Base-by-base conservation (phyloP, 2,329 filamentous ascomycete species). In the Penicillium paneum region DNA sequence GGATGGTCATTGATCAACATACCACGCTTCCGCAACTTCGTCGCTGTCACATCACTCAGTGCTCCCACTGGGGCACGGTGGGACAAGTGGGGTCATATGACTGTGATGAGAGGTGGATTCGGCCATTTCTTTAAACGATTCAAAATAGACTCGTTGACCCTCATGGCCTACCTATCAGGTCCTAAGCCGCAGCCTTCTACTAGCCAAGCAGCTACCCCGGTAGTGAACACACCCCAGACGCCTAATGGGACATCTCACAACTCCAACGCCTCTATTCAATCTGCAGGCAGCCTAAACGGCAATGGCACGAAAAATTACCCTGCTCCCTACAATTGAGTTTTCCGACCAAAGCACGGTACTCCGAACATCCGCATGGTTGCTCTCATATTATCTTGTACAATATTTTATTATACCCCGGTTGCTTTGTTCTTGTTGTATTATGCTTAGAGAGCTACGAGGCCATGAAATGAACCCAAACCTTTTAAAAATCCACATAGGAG, bases 1-100 rank as follows among this genome's bases (percentile, higher is more conserved):
- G 73, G 71, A 8, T 76, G 71, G 71, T 59, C 62, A 2, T 50
- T 74, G 6, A 50, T 70, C 12, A 64, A 75, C 45, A 59, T 60
- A 4, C 55, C 71, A 15, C 63, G 63, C 8, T 71, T 71, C 45
- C 66, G 72, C 8, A 65, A 64, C 8, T 74, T 73, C 26, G 21
- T 65, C 21, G 52, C 32, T 26, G 64, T 74, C 3, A 41, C 74
- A 13, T 49, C 57, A 5, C 26, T 36, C 55, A 2, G n/a, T 40
- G 11, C 8, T 10, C 0, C 48, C 19, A 43, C 26, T 11, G 34
- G 26, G 6, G 11, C 17, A 31, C 49, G 55, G 8, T 64, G 62
- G 62, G 17, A 32, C 2, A 17, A n/a, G 3, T 61, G 57, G 59
- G 59, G 59, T 10, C 62, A 63, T 45, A 39, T 64, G 1, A 38